A percentile compares a stretch with the other conserved stretches of the same genome.
These are phyloP conservation scores for Leccinum fuscescens DNA, from an alignment of 1,284 basidiomycete species.

Conservation along the genomic window DNA sequence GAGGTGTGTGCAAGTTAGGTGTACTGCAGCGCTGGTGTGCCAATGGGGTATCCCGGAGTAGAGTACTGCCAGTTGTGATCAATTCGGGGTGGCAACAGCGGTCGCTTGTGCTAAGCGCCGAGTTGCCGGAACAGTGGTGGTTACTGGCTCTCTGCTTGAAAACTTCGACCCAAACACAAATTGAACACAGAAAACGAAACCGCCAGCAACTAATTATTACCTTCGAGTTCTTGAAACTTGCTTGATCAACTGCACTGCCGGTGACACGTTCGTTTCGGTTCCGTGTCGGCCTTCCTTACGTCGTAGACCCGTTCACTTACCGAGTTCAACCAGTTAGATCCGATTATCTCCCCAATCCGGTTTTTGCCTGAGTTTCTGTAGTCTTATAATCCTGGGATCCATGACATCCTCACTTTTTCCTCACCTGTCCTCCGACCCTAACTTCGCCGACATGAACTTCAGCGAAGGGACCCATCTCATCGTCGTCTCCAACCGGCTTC, in stretches of 20 bases:
- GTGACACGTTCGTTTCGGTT: conserved; percentile 12
- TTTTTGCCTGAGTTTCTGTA: conserved; percentile 21
- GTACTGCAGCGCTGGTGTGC: background rate
- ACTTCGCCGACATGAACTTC: conserved; percentile 39
- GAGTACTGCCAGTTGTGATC: too few species aligned
- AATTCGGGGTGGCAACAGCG: too few species aligned
- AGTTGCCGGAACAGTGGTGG: background rate
- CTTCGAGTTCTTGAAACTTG: too few species aligned
- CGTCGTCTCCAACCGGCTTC: conserved; percentile 94
- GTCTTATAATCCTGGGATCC: conserved; percentile 24
- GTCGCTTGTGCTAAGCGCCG: conserved; percentile 11
- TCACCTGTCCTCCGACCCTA: conserved; percentile 30
- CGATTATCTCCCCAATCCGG: conserved; percentile 37
- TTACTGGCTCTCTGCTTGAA: too few species aligned
- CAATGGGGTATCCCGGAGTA: conserved; percentile 20
- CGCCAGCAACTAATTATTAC: too few species aligned
- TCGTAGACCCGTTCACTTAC: background rate
- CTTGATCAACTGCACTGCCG: background rate
- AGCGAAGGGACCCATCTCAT: conserved; percentile 71
- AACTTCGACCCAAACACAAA: too few species aligned
- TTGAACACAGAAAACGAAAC: too few species aligned
- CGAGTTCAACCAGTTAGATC: conserved; percentile 21
- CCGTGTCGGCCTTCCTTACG: conserved; percentile 3
- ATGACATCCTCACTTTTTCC: conserved; percentile 32
- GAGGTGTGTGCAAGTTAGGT: background rate